Base-by-base conservation (phyloP, 2,329 filamentous ascomycete genomes). In the Ophiostoma sp. region DNA sequence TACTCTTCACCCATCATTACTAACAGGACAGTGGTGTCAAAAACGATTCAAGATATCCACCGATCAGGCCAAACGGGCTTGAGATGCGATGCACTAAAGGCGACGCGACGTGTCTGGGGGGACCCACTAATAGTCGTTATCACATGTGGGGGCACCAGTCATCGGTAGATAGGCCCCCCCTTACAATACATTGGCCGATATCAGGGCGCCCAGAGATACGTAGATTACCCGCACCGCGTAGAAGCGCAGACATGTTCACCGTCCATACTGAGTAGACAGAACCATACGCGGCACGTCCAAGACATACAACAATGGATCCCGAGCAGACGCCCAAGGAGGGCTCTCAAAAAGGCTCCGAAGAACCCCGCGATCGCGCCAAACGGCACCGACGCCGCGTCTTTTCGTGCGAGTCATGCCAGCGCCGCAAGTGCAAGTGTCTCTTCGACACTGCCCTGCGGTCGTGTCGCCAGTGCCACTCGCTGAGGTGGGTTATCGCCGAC, bases 381-480 rank as follows among this genome's bases (percentile, higher is more conserved):
- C 63, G 63, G 9, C 63, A 64, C 40, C 63, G 63, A 11, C 41
- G 63, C 40, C 63, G 63, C 7, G 63, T 64, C 18, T 64, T 64
- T 14, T 64, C 63, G 42, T 64, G 63, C 63, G 63, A 64, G 18
- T 64, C 63, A 5, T 64, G 63, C 42, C 63, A 64, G 42, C 63
- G 63, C n/a, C 63, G 63, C 42, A 64, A 64, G 27, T 64, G 63
- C 63, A 64, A 64, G 42, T 64, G 63, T 38, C 63, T 64, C 9
- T 64, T 64, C 36, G 63, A 64, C 27, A 64, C 63, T 27, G 63
- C 63, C 5, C 42, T 64, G 42, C 63, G 63, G 18, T 64, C 63
- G 16, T 64, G 63, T 18, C 63, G 63, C 9, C 63, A 64, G 16
- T 64, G 63, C 12, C 63, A 64, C 4, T 64, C 63, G 2, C 42